Evolutionary conservation across 306 rosid species (phyloP), one percentile per base, ranked within the genome.

Genomic region (Trifolium dubium): DNA sequence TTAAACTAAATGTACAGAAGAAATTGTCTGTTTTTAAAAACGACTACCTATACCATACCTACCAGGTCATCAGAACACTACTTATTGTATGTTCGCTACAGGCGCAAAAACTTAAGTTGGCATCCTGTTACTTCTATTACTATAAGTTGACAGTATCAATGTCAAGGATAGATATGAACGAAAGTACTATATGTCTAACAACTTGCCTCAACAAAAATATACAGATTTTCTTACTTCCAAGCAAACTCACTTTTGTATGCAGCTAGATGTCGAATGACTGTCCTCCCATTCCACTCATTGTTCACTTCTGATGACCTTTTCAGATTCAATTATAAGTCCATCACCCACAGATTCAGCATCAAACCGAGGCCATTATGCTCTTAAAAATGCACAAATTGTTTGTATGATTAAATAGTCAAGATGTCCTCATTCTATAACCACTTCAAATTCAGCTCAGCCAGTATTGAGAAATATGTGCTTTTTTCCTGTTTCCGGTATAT

Each of bases 171-270:
- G 46, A 62, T 15, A 72, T 39, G 53, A 53, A 55, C 28, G 15
- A 23, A 67, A 28, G 54, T 40, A 23, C 23, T 23, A 60, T 17
- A 70, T 46, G 63, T 30, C 47, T 47, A 47, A 55, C 69, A 78
- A 74, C 10, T 50, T 56, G 70, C 54, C 76, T 51, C 31, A 51
- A 64, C 55, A 17, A 73, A 73, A 66, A 69, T 73, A 69, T 80
- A 69, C 78, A 73, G 28, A 71, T 71, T 69, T 81, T 62, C 66
- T 78, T 58, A 72, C 47, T 64, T 69, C 64, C 79, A 66, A 39
- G 14, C 65, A 59, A 58, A 60, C 78, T 73, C 58, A 43, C 43
- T 13, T 34, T 72, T 76, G 44, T 37, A 32, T 15, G 71, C 63
- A 72, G 68, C 71, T 72, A 39, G 28, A 61, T 49, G 46, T 23